A percentile compares a stretch with the other conserved stretches of the same genome.
These are phyloP conservation scores for Smallanthus sonchifolius DNA, from an alignment of 129 eudicot species.

Conservation along the genomic window DNA sequence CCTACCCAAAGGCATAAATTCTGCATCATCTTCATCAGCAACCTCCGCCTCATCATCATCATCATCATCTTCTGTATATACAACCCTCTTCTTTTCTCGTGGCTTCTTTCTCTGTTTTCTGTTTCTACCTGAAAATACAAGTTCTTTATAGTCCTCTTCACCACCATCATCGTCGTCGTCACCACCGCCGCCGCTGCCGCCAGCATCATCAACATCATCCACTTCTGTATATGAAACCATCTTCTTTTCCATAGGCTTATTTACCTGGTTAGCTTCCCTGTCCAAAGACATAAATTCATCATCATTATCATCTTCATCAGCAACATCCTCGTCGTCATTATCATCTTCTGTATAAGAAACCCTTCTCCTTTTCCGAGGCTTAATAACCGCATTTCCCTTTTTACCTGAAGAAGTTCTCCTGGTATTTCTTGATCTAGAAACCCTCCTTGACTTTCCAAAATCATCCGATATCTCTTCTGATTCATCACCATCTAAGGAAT, in stretches of 20 bases:
- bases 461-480: constrained; percentile 56
- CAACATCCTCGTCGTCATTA: constrained; percentile 25
- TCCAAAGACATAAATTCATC: constrained; percentile 11
- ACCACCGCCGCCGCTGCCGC: neutral
- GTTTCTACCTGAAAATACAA: neutral
- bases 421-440: constrained; percentile 30
- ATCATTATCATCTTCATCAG: constrained; percentile 23
- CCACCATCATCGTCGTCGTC: neutral
- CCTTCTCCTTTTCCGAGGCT: constrained; percentile 31
- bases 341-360: constrained; percentile 25
- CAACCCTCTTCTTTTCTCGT: constrained; percentile 16
- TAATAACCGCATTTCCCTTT: constrained; percentile 24
- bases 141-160: constrained; percentile 4
- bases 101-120: neutral
- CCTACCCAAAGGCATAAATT: constrained; percentile 7
- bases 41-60: constrained; percentile 9
- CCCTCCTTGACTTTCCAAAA: constrained; percentile 36
- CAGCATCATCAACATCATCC: constrained; percentile 8
- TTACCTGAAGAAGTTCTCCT: constrained; percentile 30
- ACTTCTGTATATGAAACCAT: constrained; percentile 17
- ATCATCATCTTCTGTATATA: neutral
- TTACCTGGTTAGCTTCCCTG: constrained; percentile 12
- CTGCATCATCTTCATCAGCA: constrained; percentile 29
- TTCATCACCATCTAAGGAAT: constrained; percentile 57
- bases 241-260: constrained; percentile 23